These are phyloP conservation scores for Dendrocalamus sinicus DNA, from an alignment of 176 grass and related monocot species.

Conservation along the genomic window DNA sequence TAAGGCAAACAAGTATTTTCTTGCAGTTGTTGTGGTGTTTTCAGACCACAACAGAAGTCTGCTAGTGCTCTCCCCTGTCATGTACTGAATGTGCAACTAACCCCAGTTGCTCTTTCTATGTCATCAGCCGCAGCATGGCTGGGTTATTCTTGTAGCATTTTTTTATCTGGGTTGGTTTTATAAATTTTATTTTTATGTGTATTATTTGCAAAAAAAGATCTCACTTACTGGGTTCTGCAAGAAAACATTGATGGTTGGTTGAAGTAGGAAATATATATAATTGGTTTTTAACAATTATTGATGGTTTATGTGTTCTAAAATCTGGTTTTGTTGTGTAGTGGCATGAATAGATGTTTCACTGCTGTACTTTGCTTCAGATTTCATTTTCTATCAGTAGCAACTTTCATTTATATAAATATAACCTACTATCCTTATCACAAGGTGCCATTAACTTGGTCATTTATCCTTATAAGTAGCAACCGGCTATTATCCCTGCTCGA, in stretches of 20 bases:
- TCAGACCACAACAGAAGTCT: neutral
- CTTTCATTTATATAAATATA: neutral
- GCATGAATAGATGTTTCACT: constrained; percentile 10
- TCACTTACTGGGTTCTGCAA: neutral
- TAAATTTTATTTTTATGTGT: neutral
- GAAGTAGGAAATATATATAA: constrained; percentile 1
- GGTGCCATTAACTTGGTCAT: neutral
- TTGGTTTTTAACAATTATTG: neutral
- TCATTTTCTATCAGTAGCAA: too few relatives aligned
- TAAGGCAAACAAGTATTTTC: neutral
- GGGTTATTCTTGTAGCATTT: neutral
- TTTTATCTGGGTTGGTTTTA: neutral
- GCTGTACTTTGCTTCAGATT: neutral
- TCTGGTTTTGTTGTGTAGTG: neutral
- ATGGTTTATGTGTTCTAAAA: neutral
- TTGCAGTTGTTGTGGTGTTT: neutral
- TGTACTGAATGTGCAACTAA: neutral
- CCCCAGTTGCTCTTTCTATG: neutral
- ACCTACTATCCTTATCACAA: neutral
- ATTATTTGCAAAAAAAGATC: neutral
- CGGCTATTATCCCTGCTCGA: neutral
- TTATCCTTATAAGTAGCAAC: neutral
- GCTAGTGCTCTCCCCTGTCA: neutral
- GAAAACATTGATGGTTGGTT: neutral
- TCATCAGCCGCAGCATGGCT: neutral